Percentiles rank a stretch among this genome's conserved stretches.
Evolutionary conservation across 2,329 filamentous ascomycete species (phyloP).

Genomic region (Neurospora sp.): DNA sequence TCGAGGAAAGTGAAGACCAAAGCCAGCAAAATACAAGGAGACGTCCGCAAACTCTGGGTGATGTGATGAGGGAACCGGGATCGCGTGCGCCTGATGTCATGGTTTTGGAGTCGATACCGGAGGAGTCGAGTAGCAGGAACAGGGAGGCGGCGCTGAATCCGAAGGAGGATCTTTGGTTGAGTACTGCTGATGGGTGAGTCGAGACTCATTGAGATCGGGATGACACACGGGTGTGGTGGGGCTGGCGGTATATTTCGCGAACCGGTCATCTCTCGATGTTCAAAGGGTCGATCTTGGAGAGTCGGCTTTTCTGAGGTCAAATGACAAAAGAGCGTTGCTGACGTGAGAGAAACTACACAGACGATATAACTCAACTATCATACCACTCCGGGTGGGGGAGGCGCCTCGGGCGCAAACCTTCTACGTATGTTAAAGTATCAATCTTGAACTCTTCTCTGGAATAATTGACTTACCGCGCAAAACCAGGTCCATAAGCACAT

Average conservation of each 20-base stretch:
- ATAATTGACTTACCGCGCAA: background rate
- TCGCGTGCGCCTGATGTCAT: constrained; percentile 27
- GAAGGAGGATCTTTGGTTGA: constrained; percentile 38
- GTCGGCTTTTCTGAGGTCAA: background rate
- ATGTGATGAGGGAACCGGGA: constrained; percentile 31
- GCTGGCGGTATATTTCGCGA: background rate
- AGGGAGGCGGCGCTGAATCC: constrained; percentile 25
- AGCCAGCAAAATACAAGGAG: background rate
- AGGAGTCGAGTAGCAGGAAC: constrained; percentile 18
- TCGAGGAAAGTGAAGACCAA: constrained; percentile 2
- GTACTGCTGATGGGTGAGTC: constrained; percentile 37
- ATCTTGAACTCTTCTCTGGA: background rate
- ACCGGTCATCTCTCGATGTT: background rate
- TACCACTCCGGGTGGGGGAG: constrained; percentile 34
- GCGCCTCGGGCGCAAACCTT: constrained; percentile 33
- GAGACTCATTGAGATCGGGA: background rate
- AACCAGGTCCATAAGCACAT: constrained; percentile 35
- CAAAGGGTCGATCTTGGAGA: background rate
- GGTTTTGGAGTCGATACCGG: constrained; percentile 27
- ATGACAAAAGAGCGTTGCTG: constrained; percentile 3
- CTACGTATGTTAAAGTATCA: constrained; percentile 18
- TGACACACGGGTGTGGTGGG: background rate
- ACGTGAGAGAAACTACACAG: constrained; percentile 16
- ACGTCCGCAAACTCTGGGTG: constrained; percentile 22
- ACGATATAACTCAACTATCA: constrained; percentile 34